These are phyloP conservation scores for Pyrenophora teres DNA, from an alignment of 2,329 filamentous ascomycete genomes.

Conservation along the genomic window DNA sequence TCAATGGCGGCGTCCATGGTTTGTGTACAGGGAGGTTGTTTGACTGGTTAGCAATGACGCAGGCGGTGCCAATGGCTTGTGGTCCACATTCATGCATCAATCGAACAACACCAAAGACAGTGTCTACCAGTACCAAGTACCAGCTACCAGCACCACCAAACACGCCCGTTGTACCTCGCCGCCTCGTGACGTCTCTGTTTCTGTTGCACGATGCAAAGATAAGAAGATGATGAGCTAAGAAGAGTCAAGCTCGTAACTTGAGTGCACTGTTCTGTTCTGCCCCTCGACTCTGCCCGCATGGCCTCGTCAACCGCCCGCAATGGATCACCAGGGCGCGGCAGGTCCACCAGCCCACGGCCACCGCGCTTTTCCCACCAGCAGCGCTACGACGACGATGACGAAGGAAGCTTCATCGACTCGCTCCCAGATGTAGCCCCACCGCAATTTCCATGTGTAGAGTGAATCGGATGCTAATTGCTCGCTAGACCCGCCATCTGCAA, in stretches of 20 bases:
- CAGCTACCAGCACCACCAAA: slow-evolving; percentile 6
- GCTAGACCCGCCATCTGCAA: slow-evolving; percentile 82
- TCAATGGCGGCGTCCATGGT: slow-evolving; percentile 90
- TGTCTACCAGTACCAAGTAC: slow-evolving; percentile 11
- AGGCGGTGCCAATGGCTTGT: slow-evolving; percentile 15
- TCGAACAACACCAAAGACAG: background rate
- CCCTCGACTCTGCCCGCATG: slow-evolving; percentile 28
- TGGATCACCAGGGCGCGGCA: slow-evolving; percentile 37
- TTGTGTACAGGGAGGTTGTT: no score
- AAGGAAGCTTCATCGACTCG: slow-evolving; percentile 38
- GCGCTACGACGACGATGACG: slow-evolving; percentile 34
- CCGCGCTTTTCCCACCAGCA: slow-evolving; percentile 22
- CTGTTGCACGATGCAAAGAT: background rate
- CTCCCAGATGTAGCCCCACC: slow-evolving; percentile 37
- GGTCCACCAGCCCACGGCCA: slow-evolving; percentile 23
- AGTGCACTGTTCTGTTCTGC: slow-evolving; percentile 1
- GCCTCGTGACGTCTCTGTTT: no score
- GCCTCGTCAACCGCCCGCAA: slow-evolving; percentile 34
- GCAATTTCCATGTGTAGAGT: background rate
- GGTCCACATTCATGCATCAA: slow-evolving; percentile 9
- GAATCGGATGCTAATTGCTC: slow-evolving; percentile 23
- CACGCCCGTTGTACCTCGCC: background rate
- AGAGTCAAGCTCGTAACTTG: background rate
- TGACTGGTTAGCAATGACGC: no score
- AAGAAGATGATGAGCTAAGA: slow-evolving; percentile 18